A percentile compares a stretch with the other conserved stretches of the same genome.
These are phyloP conservation scores for Phoenix roebelenii DNA, from an alignment of 176 grass and related monocot species.

Conservation along the genomic window DNA sequence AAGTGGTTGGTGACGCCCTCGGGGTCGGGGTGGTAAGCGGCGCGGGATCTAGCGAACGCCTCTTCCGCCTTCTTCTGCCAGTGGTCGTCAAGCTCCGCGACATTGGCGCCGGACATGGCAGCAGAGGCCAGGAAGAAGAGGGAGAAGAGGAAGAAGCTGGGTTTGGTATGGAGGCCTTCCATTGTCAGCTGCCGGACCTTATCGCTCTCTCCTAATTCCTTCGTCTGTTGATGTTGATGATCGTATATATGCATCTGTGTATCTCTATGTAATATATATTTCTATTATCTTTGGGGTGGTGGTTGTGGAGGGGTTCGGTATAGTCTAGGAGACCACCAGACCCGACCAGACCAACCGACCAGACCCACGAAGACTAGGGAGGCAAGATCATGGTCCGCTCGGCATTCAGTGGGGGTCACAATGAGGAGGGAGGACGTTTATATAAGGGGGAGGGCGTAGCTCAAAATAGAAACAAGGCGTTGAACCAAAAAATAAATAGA, in stretches of 20 bases:
- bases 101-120: constrained; percentile 16
- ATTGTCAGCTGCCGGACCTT: background rate
- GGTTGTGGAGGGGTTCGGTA: too few relatives aligned
- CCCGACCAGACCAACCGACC: constrained; percentile 8
- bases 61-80: constrained; percentile 28
- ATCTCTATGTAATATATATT: too few relatives aligned
- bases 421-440: too few relatives aligned
- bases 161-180: constrained; percentile 21
- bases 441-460: too few relatives aligned
- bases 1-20: constrained; percentile 36
- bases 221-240: background rate
- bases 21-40: constrained; percentile 48
- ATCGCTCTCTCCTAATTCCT: background rate
- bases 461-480: too few relatives aligned
- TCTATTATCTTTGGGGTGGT: too few relatives aligned
- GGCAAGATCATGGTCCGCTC: background rate
- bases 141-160: constrained; percentile 35
- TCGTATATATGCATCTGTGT: too few relatives aligned
- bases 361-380: background rate
- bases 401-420: too few relatives aligned
- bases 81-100: constrained; percentile 37
- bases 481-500: too few relatives aligned
- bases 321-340: background rate
- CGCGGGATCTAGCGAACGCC: constrained; percentile 11
- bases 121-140: constrained; percentile 27